Percentiles rank a stretch among this genome's conserved stretches.
Evolutionary conservation across 2,329 filamentous ascomycete genomes (phyloP).

Genomic region (Monilinia fructigena): DNA sequence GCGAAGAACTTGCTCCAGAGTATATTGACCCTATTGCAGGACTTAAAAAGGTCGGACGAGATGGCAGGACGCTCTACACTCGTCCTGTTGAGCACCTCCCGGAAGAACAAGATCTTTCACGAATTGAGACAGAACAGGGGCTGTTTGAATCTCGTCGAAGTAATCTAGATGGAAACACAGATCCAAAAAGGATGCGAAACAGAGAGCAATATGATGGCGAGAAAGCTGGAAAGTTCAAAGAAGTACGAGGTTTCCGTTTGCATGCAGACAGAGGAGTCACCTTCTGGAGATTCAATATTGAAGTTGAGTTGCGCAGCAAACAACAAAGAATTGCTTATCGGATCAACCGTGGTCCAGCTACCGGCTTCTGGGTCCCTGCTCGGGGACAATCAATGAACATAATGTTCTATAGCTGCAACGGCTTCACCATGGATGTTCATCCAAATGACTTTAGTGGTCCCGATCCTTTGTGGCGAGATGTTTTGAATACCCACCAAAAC

Average conservation of each 20-base stretch:
- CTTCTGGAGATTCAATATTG: conserved; percentile 96
- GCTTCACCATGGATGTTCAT: conserved; percentile 80
- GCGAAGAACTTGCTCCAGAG: conserved; percentile 68
- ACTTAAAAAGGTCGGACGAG: conserved; percentile 78
- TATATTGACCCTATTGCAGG: conserved; percentile 89
- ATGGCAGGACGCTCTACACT: conserved; percentile 83
- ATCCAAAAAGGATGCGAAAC: conserved; percentile 52
- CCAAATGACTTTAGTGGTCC: conserved; percentile 82
- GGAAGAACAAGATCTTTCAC: conserved; percentile 74
- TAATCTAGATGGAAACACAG: conserved; percentile 50
- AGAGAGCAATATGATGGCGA: conserved; percentile 70
- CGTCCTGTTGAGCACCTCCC: conserved; percentile 84
- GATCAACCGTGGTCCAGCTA: conserved; percentile 85
- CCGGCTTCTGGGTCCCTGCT: conserved; percentile 92
- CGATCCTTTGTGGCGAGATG: conserved; percentile 95
- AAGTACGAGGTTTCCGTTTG: conserved; percentile 77
- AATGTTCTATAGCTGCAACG: conserved; percentile 98
- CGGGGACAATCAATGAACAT: conserved; percentile 89
- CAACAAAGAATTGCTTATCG: conserved; percentile 91
- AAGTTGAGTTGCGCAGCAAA: conserved; percentile 75
- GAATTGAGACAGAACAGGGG: conserved; percentile 75
- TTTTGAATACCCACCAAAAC: conserved; percentile 87
- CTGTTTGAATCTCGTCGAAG: conserved; percentile 71
- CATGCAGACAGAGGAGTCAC: conserved; percentile 85
- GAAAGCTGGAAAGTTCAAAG: conserved; percentile 74